A percentile compares a stretch with the other conserved stretches of the same genome.
Conservation (phyloP, 2,329 filamentous ascomycete genomes). For the Spiromastix sp. region DNA sequence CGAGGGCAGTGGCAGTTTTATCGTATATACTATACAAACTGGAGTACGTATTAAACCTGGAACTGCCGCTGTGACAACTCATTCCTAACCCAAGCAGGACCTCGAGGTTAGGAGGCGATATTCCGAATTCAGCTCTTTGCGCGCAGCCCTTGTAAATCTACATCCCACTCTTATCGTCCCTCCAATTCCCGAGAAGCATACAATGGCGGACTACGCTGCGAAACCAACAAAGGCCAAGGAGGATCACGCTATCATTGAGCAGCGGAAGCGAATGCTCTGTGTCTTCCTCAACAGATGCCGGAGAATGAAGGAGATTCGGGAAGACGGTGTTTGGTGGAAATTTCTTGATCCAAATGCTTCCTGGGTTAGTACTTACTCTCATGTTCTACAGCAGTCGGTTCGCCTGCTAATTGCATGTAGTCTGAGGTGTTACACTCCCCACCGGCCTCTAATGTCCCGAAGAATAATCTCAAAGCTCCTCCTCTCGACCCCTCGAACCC, state of each 20-base stretch:
- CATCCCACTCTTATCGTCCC: slow-evolving; percentile 94
- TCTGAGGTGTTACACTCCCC: slow-evolving; percentile 91
- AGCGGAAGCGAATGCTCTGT: slow-evolving; percentile 91
- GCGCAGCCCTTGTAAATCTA: slow-evolving; percentile 77
- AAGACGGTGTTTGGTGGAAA: slow-evolving; percentile 94
- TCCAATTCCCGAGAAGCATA: slow-evolving; percentile 96
- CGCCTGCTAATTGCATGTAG: slow-evolving; percentile 34
- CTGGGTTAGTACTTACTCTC: slow-evolving; percentile 61
- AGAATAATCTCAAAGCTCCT: slow-evolving; percentile 89
- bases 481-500: slow-evolving; percentile 92
- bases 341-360: slow-evolving; percentile 97
- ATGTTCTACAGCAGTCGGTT: slow-evolving; percentile 11
- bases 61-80: background rate
- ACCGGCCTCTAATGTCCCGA: slow-evolving; percentile 82
- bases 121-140: slow-evolving; percentile 88
- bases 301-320: slow-evolving; percentile 80
- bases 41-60: slow-evolving; percentile 48
- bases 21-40: slow-evolving; percentile 93
- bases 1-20: slow-evolving; percentile 85
- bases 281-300: slow-evolving; percentile 93
- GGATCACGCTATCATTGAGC: slow-evolving; percentile 90
- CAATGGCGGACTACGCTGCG: slow-evolving; percentile 95
- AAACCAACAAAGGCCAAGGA: slow-evolving; percentile 98
- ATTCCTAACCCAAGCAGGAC: slow-evolving; percentile 48
- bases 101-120: slow-evolving; percentile 91